Evolutionary conservation across 495 filamentous ascomycete genomes (phyloP).

Genomic region (Podospora appendiculata): DNA sequence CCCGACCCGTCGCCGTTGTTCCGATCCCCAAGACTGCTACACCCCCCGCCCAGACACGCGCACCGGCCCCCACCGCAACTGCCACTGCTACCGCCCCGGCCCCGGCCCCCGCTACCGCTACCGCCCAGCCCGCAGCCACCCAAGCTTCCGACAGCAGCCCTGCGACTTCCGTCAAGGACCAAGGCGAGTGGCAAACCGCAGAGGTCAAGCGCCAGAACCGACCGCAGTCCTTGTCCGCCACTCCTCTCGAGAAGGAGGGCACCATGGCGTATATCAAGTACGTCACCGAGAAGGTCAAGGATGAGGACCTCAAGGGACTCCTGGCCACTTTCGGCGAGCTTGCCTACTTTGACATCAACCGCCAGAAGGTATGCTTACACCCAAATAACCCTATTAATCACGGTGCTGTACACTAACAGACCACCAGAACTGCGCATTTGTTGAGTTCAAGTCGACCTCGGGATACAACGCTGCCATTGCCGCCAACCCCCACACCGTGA

Average conservation of each 20-base stretch:
- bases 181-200: conserved; percentile 72
- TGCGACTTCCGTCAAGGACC: conserved; percentile 30
- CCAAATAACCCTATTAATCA: background rate
- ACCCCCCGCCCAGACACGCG: conserved; percentile 25
- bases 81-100: background rate
- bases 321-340: conserved; percentile 71
- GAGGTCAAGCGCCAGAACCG: conserved; percentile 76
- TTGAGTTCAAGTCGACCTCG: conserved; percentile 75
- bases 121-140: conserved; percentile 29
- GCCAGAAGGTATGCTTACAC: conserved; percentile 62
- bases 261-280: conserved; percentile 87
- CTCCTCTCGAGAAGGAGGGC: conserved; percentile 53
- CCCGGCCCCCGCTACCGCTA: conserved; percentile 16
- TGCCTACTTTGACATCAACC: conserved; percentile 81
- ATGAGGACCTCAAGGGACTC: conserved; percentile 54
- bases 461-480: conserved; percentile 74
- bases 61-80: conserved; percentile 4
- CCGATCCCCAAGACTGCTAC: conserved; percentile 37
- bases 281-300: conserved; percentile 75
- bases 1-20: conserved; percentile 38
- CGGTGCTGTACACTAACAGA: conserved; percentile 13
- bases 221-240: conserved; percentile 42
- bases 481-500: conserved; percentile 80
- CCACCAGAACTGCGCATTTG: conserved; percentile 85
- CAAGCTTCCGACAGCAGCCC: conserved; percentile 22